Evolutionary conservation across 768 basidiomycete species (phyloP).

Genomic region (Pulveroboletus sp.): DNA sequence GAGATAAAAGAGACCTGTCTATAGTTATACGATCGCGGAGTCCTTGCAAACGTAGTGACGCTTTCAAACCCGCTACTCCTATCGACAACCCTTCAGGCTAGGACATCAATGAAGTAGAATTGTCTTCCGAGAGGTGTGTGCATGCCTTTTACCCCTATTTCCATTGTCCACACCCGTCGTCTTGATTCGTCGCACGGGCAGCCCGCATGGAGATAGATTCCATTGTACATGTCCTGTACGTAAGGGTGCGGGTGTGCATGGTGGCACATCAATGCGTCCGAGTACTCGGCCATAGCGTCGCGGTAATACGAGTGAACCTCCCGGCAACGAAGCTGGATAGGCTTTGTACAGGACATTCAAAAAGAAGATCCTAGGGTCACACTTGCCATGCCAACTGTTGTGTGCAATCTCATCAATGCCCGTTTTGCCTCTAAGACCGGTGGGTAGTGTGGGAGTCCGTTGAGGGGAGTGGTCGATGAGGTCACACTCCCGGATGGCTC

Average conservation of each 20-base stretch:
- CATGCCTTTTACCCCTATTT: neutral
- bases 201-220: constrained; percentile 70
- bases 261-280: constrained; percentile 84
- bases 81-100: constrained; percentile 42
- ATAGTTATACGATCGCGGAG: constrained; percentile 65
- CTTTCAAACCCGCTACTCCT: constrained; percentile 54
- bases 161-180: neutral
- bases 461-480: constrained; percentile 30
- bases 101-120: constrained; percentile 62
- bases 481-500: constrained; percentile 60
- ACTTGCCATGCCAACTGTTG: constrained; percentile 62
- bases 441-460: constrained; percentile 33
- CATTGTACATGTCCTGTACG: constrained; percentile 57
- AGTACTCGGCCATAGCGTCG: constrained; percentile 72
- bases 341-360: constrained; percentile 61
- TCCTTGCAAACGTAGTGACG: constrained; percentile 48
- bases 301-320: constrained; percentile 77
- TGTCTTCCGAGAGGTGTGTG: constrained; percentile 57
- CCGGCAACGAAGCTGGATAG: constrained; percentile 76
- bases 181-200: constrained; percentile 41
- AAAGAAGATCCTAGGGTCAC: constrained; percentile 65
- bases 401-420: constrained; percentile 84
- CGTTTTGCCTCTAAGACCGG: constrained; percentile 74
- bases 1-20: constrained; percentile 63
- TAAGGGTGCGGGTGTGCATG: constrained; percentile 68